These are phyloP conservation scores for Penicillium brevicompactum DNA, from an alignment of 2,329 filamentous ascomycete species.

Conservation along the genomic window DNA sequence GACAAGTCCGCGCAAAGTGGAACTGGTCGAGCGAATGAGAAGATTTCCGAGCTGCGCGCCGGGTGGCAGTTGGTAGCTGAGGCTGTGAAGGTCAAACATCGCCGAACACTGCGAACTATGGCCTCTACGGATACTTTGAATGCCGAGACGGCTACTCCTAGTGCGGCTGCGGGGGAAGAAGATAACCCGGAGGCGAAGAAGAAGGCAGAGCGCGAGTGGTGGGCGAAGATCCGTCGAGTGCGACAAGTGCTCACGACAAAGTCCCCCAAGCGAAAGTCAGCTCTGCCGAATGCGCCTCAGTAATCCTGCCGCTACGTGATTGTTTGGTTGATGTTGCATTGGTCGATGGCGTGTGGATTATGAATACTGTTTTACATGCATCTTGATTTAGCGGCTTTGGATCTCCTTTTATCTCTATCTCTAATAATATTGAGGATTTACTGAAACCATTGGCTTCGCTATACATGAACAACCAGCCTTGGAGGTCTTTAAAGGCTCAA, in stretches of 20 bases:
- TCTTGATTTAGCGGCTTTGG: neutral
- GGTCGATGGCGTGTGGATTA: neutral
- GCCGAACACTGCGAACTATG: slow-evolving; percentile 32
- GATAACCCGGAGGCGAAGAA: slow-evolving; percentile 49
- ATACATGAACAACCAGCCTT: neutral
- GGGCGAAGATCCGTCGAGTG: slow-evolving; percentile 70
- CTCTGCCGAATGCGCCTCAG: neutral
- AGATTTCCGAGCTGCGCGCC: slow-evolving; percentile 37
- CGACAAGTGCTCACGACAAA: slow-evolving; percentile 73
- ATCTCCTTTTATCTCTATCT: neutral
- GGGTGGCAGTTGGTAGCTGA: slow-evolving; percentile 51
- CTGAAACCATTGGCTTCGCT: too few species aligned
- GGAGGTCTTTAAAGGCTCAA: neutral
- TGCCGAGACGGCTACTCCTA: slow-evolving; percentile 29
- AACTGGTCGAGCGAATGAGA: slow-evolving; percentile 33
- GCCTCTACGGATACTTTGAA: slow-evolving; percentile 29
- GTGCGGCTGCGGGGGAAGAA: slow-evolving; percentile 32
- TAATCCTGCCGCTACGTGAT: slow-evolving; percentile 5
- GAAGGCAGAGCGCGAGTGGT: slow-evolving; percentile 70
- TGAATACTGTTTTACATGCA: slow-evolving; percentile 1
- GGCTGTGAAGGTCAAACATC: slow-evolving; percentile 44
- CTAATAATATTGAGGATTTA: neutral
- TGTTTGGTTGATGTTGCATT: slow-evolving; percentile 3
- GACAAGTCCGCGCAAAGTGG: slow-evolving; percentile 64
- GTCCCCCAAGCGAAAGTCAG: slow-evolving; percentile 53